Evolutionary conservation across 768 basidiomycete species (phyloP), one percentile per base, ranked within the genome.

Genomic region (Dioszegia aurantiaca): DNA sequence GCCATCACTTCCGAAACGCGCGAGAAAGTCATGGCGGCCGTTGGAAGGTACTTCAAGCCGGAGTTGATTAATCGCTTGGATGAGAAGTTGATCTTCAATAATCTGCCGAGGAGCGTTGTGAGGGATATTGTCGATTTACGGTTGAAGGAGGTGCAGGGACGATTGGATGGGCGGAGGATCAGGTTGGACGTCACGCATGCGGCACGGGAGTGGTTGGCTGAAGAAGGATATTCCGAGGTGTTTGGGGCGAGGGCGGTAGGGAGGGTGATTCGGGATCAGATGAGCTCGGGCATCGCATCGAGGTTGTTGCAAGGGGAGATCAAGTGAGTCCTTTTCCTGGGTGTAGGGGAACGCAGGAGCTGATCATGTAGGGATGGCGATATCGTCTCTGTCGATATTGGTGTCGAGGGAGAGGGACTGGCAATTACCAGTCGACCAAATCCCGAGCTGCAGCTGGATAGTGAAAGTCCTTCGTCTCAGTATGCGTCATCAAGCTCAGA

Each of bases 201-300:
- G 1, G 86, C 88, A 2, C 79, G 79, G 27, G 78, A 81, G 3
- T 88, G 86, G 87, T 80, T 95, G 3, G 87, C 85, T 0, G 70
- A 82, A 57, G 81, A 84, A 44, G 91, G 91, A 0, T 92, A 89
- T 73, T 91, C 89, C 3, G 84, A 88, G 44, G 76, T 86, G 24
- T 93, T 92, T 73, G 91, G 91, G 23, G 91, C 91, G 0, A 81
- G 91, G 30, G 87, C 89, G 5, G 89, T 94, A 55, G 88, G 88
- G 8, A 79, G 91, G n/a, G 84, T 91, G 19, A 88, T 94, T 3
- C 80, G 88, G 51, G 86, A 86, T 51, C 84, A 87, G 65, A 86
- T 95, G 10, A 76, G 90, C 42, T 88, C 88, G 79, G 88, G 87
- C 23, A 79, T 94, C 19, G 90, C 91, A 0, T 84, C 85, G 73